These are phyloP conservation scores for Emiliania huxleyi DNA, from an alignment of 78 protist species.

Conservation along the genomic window DNA sequence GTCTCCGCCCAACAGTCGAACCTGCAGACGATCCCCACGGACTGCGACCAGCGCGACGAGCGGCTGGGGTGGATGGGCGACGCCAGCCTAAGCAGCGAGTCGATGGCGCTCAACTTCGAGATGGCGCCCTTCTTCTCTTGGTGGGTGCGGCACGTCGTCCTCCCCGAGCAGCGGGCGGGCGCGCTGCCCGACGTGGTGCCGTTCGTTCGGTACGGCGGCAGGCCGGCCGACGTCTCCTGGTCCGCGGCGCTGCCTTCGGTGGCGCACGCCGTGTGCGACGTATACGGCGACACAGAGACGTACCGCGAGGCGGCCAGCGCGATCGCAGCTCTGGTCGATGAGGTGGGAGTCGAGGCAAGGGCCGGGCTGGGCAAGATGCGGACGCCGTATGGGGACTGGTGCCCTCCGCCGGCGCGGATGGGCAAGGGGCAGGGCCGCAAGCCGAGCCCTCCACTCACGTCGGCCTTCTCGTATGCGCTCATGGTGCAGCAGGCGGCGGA, in stretches of 20 bases:
- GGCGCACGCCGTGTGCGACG: background rate
- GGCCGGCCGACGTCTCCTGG: slow-evolving; percentile 61
- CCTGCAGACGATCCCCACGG: slow-evolving; percentile 47
- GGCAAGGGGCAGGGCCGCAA: background rate
- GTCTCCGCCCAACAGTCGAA: slow-evolving; percentile 39
- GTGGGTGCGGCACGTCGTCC: background rate
- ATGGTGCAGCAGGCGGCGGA: background rate
- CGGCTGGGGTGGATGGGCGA: slow-evolving; percentile 66
- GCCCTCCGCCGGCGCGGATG: background rate
- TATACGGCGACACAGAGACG: background rate
- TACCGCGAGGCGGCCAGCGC: background rate
- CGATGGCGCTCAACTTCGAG: slow-evolving; percentile 45
- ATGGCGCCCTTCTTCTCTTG: background rate
- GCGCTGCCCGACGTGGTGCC: slow-evolving; percentile 57
- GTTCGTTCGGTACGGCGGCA: slow-evolving; percentile 20
- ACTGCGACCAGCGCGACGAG: slow-evolving; percentile 63
- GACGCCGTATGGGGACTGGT: slow-evolving; percentile 23
- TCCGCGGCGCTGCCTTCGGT: slow-evolving; percentile 10
- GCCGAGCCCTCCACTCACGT: background rate
- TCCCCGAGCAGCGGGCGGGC: slow-evolving; percentile 22
- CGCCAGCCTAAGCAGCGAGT: background rate
- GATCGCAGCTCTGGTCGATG: too few species aligned
- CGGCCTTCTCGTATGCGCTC: background rate
- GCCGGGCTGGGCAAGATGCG: background rate
- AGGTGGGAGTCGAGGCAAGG: too few species aligned